phyloP scores from a whole-genome alignment of 2,329 filamentous ascomycete species.

The Paraphoma sp. region DNA sequence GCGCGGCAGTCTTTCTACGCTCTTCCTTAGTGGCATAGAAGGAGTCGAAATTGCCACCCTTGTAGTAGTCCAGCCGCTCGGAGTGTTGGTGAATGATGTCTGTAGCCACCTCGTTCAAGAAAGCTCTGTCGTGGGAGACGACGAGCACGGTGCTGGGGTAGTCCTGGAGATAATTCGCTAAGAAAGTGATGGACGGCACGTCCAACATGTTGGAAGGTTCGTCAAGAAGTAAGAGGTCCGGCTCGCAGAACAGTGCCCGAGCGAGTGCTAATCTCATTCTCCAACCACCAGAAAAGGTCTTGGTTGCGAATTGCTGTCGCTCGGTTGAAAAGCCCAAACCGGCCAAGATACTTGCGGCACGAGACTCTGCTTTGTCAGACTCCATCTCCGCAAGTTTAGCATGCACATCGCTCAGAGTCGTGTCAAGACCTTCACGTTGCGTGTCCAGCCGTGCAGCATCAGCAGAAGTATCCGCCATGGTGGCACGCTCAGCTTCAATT shows the following conservation, averaged over 20 bases:
- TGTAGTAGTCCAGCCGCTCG: conserved; percentile 97
- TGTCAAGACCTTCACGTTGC: conserved; percentile 88
- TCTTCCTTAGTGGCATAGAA: conserved; percentile 93
- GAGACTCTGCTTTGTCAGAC: conserved; percentile 95
- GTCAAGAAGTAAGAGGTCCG: conserved; percentile 92
- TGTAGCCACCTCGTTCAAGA: conserved; percentile 98
- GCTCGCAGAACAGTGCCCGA: conserved; percentile 95
- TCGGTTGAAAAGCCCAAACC: conserved; percentile 96
- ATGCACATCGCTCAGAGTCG: conserved; percentile 89
- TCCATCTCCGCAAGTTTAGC: conserved; percentile 96
- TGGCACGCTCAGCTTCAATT: conserved; percentile 77
- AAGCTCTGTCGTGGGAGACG: conserved; percentile 98
- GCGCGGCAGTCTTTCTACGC: conserved; percentile 92
- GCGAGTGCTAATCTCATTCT: conserved; percentile 96
- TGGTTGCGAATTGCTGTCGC: conserved; percentile 89
- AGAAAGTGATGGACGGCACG: conserved; percentile 98
- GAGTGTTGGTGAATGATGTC: conserved; percentile 99
- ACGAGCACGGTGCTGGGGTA: conserved; percentile 96
- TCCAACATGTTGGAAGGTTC: conserved; percentile 99
- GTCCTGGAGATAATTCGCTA: conserved; percentile 90
- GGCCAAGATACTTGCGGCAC: conserved; percentile 93
- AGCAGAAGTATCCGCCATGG: conserved; percentile 87
- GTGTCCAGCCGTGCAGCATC: conserved; percentile 86
- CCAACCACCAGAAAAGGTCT: conserved; percentile 99
- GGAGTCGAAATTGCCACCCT: conserved; percentile 84